Base-by-base conservation (phyloP, 331 rosid genomes). In the Stylosanthes scabra region DNA sequence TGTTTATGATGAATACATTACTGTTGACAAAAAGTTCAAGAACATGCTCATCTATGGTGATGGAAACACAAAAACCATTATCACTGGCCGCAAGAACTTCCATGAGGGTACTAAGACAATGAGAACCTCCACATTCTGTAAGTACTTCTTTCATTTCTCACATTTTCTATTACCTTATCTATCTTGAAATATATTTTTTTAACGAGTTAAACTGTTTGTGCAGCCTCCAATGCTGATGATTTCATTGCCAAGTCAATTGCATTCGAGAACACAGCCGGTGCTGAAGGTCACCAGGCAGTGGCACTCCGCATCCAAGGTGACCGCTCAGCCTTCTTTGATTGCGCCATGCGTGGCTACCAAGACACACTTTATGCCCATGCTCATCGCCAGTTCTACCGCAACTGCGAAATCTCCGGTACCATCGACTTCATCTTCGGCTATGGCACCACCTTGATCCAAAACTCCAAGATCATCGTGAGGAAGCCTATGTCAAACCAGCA, bases 381-480 rank as follows among this genome's bases (percentile, higher is more conserved):
- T 6, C 65, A 77, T 6, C 71, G 78, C 40, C 90, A 85, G 11
- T 83, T 70, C 57, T 83, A 76, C 74, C 83, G 86, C 34, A 66
- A 81, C 66, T 85, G 89, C 27, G 85, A 73, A 34, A 79, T 88
- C 39, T 78, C 82, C 0, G 90, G 90, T 54, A 86, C 89, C 1
- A 61, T 83, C 0, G 90, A 88, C 28, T 88, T 68, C 74, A 88
- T 88, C 9, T 88, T 78, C 3, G 88, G 89, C 3, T 68, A 81
- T 55, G 27, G 82, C 9, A 12, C 78, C 2, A 64, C 73, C 12
- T 46, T 81, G 49, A 78, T 88, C 56, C 88, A 88, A 58, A 76
- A 70, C 74, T 83, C 86, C 6, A 34, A 8, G 70, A 85, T 88
- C 71, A 3, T 81, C 0, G 81, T 74, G 58, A 83, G 89, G 83